Evolutionary conservation across 768 basidiomycete genomes (phyloP).

Genomic region (Suillus variegatus): DNA sequence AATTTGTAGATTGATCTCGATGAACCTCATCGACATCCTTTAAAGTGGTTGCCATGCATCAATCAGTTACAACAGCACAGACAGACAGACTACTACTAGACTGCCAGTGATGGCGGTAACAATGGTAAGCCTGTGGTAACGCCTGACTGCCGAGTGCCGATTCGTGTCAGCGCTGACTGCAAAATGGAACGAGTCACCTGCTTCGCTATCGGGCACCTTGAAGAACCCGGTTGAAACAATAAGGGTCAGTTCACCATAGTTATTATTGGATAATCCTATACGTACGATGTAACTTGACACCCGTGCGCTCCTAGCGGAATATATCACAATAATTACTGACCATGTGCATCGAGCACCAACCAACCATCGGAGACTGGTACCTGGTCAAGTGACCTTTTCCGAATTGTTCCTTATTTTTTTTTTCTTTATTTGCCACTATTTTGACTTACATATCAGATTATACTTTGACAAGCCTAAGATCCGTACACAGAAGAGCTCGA

Average conservation of each 20-base stretch:
- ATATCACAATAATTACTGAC: neutral
- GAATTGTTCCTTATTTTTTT: conserved; percentile 1
- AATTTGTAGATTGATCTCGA: neutral
- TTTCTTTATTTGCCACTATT: neutral
- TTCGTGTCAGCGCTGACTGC: neutral
- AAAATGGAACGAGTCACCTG: neutral
- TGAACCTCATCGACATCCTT: neutral
- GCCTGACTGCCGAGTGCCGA: neutral
- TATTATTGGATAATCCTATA: neutral
- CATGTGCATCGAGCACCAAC: neutral
- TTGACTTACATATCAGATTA: neutral
- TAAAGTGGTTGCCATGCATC: neutral
- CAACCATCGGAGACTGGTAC: neutral
- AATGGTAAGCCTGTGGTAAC: neutral
- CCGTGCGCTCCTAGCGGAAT: neutral
- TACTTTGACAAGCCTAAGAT: conserved; percentile 1
- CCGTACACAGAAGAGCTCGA: neutral
- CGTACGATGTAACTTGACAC: neutral
- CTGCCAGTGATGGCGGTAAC: neutral
- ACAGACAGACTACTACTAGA: neutral
- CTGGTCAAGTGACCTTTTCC: neutral
- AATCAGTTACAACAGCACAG: neutral
- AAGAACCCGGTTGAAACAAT: neutral
- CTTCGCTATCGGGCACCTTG: neutral
- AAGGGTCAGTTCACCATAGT: neutral